phyloP scores from a whole-genome alignment of 176 grass and related monocot genomes.

The Cocos nucifera region DNA sequence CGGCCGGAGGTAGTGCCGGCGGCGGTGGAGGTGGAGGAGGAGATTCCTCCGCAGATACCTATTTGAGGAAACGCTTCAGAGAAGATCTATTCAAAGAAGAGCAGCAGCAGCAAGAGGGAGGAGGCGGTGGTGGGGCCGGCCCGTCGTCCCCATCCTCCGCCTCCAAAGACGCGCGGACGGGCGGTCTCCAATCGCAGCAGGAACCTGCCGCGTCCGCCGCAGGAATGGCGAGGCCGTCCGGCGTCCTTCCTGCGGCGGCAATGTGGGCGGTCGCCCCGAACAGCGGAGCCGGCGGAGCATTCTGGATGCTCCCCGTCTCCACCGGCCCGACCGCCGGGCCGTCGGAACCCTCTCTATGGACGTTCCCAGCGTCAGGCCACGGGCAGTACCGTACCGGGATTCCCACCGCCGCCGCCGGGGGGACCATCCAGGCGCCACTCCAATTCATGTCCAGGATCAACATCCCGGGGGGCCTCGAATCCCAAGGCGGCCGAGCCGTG shows the following conservation, averaged over 20 bases:
- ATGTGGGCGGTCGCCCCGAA: conserved; percentile 81
- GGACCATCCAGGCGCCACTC: conserved; percentile 63
- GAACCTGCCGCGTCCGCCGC: conserved; percentile 18
- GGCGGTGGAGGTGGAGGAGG: conserved; percentile 21
- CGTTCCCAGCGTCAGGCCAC: conserved; percentile 28
- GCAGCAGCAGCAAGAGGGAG: conserved; percentile 23
- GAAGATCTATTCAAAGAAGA: conserved; percentile 92
- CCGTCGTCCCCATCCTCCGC: conserved; percentile 32
- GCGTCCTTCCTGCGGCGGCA: conserved; percentile 25
- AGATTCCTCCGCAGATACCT: conserved; percentile 35
- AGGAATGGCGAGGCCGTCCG: conserved; percentile 17
- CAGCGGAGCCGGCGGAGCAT: conserved; percentile 45
- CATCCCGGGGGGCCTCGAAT: conserved; percentile 29
- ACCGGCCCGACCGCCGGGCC: conserved; percentile 31
- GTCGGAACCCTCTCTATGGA: conserved; percentile 68
- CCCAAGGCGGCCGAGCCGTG: conserved; percentile 22
- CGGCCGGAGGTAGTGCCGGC: background rate
- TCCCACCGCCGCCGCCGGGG: conserved; percentile 17
- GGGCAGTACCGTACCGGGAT: conserved; percentile 25
- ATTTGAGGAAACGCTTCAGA: conserved; percentile 82
- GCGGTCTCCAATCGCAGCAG: conserved; percentile 19
- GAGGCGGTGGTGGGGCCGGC: conserved; percentile 5
- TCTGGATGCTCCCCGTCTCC: conserved; percentile 91
- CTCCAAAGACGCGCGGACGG: conserved; percentile 1
- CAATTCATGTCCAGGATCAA: conserved; percentile 49